Base-by-base conservation (phyloP, 139 green algal species). In the Chlamydomonas schloesseri region DNA sequence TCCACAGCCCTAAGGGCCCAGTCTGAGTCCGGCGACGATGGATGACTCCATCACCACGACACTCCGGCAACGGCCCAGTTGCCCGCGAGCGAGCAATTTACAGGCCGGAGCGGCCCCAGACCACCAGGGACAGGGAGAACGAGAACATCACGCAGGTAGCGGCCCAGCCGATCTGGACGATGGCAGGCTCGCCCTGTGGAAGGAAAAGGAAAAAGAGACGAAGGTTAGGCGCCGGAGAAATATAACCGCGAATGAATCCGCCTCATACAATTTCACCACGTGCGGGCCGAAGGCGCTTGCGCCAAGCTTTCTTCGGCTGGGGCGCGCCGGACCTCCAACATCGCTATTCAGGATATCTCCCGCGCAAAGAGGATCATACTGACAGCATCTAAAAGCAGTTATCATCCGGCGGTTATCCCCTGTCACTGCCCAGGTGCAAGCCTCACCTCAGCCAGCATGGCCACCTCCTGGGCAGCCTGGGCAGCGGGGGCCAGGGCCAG, bases 101-200 rank as follows among this genome's bases (percentile, higher is more conserved):
- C 80, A 98, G 91, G 73, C 96, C 96, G 81, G 91, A 96, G 89
- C 96, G 95, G 82, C 96, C 96, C 96, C 96, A 98, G 33, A 98
- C 96, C 18, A 98, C 96, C 50, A 98, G 90, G 53, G 94, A 96
- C 67, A 98, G 89, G 58, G 93, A 97, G 94, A 98, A 98, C 65
- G 95, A 96, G 92, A 98, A 98, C 88, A 96, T 97, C 42, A 93
- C 95, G 83, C 90, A 93, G n/a, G 92, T 92, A 6, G 94, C 95
- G 23, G 93, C 95, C 96, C 96, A 98, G 80, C 95, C 96, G 34
- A 98, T 69, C 88, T 96, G 89, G n/a, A 97, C 95, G 74, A 98
- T 95, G 76, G 93, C 76, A 72, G 95, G 94, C 94, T 98, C 95
- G 70, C 95, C 95, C 93, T 97, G 90, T 68, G 42, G 88, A 10